Evolutionary conservation across 805 yeast genomes (phyloP).

Genomic region (Vanderwaltozyma verrucispora): DNA sequence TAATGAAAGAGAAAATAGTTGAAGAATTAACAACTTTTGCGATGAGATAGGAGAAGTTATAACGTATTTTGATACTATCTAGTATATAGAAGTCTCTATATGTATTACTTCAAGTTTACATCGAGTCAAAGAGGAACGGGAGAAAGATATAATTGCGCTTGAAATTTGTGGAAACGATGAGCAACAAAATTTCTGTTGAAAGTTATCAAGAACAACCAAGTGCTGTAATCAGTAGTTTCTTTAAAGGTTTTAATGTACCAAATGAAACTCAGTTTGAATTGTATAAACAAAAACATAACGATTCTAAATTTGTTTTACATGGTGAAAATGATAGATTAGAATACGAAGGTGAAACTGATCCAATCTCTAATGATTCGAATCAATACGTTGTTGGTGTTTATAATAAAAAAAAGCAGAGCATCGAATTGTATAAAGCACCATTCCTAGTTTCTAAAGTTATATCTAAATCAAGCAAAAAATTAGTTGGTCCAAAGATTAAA

Average conservation of each 20-base stretch:
- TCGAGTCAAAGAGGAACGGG: too few species aligned
- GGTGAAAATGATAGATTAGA: slow-evolving; percentile 70
- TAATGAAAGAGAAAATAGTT: too few species aligned
- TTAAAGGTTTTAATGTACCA: slow-evolving; percentile 66
- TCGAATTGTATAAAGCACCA: slow-evolving; percentile 58
- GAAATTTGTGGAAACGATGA: too few species aligned
- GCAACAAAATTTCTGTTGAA: slow-evolving; percentile 18
- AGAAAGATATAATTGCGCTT: too few species aligned
- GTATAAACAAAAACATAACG: slow-evolving; percentile 31
- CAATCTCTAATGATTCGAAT: slow-evolving; percentile 28
- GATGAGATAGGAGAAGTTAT: neutral
- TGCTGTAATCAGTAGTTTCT: slow-evolving; percentile 58
- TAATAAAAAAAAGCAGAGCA: slow-evolving; percentile 52
- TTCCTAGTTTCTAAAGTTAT: slow-evolving; percentile 52
- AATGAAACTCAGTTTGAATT: slow-evolving; percentile 49
- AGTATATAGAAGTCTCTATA: too few species aligned
- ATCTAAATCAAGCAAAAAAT: slow-evolving; percentile 47
- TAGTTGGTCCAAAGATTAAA: slow-evolving; percentile 53
- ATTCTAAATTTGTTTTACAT: slow-evolving; percentile 45
- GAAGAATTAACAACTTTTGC: neutral
- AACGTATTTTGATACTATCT: neutral
- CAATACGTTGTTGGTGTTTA: slow-evolving; percentile 68
- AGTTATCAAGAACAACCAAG: slow-evolving; percentile 37
- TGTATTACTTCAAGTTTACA: too few species aligned
- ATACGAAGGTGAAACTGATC: slow-evolving; percentile 50